Base-by-base conservation (phyloP, 2,329 filamentous ascomycete genomes). In the Sclerotinia subarctica region DNA sequence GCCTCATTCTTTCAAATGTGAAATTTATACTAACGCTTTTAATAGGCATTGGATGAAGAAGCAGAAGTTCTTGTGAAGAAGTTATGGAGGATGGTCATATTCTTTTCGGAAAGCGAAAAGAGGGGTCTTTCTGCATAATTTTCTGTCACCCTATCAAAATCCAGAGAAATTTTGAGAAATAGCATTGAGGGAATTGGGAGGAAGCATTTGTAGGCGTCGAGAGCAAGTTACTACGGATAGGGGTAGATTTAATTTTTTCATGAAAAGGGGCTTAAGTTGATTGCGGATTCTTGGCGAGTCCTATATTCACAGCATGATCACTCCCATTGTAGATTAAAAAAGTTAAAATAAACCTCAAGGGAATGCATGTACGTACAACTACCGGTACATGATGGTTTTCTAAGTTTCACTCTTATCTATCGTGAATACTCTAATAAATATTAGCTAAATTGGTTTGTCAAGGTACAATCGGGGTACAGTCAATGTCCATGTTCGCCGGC, bases 41-140 rank as follows among this genome's bases (percentile, higher is more conserved):
- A 69, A 71, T 42, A 94, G 88, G 92, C 93, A 54, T 83, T 99
- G 71, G 95, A 97, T 77, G 95, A 99, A 76, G 95, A 98, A 77
- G 93, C 94, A 15, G 94, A 97, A 79, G 90, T 92, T 35, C 82
- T 99, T 73, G 94, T 98, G 62, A 96, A 93, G 86, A 98, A 97
- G 82, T 85, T 99, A 47, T 99, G 95, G 95, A 88, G 94, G 63
- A 96, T 98, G 93, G 89, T 97, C 68, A 96, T 98, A 76, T 98
- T 97, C 87, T 97, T 94, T 76, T 95, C 92, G 7, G 94, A 98
- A 80, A 92, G 90, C 76, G 94, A 97, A 84, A 96, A 95, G 82
- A 84, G 93, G 71, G 94, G 94, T 2, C 82, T 97, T 70, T 90
- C 90, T 26, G 86, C 88, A 62, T 92, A 82, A 62, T 26, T 26